Conservation (phyloP, 306 rosid genomes). For the Cyamopsis tetragonoloba region DNA sequence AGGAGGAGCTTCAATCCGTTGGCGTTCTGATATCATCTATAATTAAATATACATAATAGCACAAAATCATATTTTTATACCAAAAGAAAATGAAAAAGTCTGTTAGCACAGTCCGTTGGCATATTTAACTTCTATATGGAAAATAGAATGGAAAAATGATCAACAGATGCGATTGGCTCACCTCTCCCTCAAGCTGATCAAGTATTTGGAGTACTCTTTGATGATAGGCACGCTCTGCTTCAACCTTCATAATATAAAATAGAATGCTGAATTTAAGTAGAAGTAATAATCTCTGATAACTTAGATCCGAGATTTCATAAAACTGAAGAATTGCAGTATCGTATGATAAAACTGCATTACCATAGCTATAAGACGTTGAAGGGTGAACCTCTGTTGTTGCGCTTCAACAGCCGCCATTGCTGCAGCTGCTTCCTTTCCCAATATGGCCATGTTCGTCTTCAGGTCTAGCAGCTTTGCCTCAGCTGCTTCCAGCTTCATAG, state of each 20-base stretch:
- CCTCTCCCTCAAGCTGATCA: slow-evolving; percentile 97
- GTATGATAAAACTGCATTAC: slow-evolving; percentile 37
- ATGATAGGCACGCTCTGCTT: slow-evolving; percentile 89
- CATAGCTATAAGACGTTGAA: slow-evolving; percentile 93
- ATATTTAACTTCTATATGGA: background rate
- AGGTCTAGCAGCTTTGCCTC: slow-evolving; percentile 84
- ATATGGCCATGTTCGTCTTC: slow-evolving; percentile 75
- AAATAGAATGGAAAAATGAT: slow-evolving; percentile 2
- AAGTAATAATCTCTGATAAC: slow-evolving; percentile 8
- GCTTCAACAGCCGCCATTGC: slow-evolving; percentile 99
- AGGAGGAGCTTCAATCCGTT: slow-evolving; percentile 92
- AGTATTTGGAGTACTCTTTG: slow-evolving; percentile 81
- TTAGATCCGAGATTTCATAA: background rate
- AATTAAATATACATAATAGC: slow-evolving; percentile 22
- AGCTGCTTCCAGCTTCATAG: slow-evolving; percentile 80
- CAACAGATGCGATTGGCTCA: slow-evolving; percentile 19
- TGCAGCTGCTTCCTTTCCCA: slow-evolving; percentile 98
- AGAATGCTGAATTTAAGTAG: background rate
- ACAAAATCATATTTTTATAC: slow-evolving; percentile 17
- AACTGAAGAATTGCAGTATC: background rate
- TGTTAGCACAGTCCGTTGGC: slow-evolving; percentile 11
- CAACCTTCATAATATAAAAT: slow-evolving; percentile 57
- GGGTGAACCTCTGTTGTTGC: slow-evolving; percentile 94
- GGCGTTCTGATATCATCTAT: slow-evolving; percentile 88
- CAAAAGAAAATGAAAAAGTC: slow-evolving; percentile 15